Evolutionary conservation across 768 basidiomycete species (phyloP).

Genomic region (Galerina sulciceps): DNA sequence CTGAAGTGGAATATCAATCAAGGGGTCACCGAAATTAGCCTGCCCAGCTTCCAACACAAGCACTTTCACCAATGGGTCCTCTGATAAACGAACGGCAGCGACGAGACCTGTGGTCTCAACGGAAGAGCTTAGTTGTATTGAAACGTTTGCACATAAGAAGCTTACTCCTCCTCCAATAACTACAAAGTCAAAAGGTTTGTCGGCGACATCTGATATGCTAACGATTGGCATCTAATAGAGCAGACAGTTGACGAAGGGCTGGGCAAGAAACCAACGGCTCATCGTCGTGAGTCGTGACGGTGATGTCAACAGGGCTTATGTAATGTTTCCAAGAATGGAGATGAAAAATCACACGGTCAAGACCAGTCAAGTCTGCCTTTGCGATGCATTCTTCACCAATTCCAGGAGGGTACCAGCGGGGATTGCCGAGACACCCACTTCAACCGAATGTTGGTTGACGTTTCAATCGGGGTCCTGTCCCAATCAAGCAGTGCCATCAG

Average conservation of each 20-base stretch:
- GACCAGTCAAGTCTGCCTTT: too few relatives aligned
- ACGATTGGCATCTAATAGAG: constrained; percentile 13
- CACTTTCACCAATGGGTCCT: constrained; percentile 31
- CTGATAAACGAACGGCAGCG: constrained; percentile 38
- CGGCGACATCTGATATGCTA: not conserved
- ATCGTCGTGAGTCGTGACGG: too few relatives aligned
- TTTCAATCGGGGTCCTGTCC: too few relatives aligned
- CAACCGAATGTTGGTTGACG: too few relatives aligned
- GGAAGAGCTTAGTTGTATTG: not conserved
- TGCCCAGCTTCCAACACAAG: constrained; percentile 29
- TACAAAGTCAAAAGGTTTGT: constrained; percentile 18
- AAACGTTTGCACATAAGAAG: not conserved
- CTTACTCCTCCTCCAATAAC: constrained; percentile 22
- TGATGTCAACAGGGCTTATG: too few relatives aligned
- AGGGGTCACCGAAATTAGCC: not conserved
- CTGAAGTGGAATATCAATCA: constrained; percentile 4
- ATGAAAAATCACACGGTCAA: too few relatives aligned
- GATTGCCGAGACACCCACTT: too few relatives aligned
- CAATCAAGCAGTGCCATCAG: too few relatives aligned
- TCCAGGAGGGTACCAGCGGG: too few relatives aligned
- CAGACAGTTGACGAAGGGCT: not conserved
- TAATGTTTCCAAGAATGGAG: too few relatives aligned
- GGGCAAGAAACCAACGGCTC: too few relatives aligned
- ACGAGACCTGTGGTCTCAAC: constrained; percentile 26
- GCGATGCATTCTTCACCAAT: too few relatives aligned